phyloP scores from a whole-genome alignment of 768 basidiomycete genomes.

The Udeniomyces megalosporus region DNA sequence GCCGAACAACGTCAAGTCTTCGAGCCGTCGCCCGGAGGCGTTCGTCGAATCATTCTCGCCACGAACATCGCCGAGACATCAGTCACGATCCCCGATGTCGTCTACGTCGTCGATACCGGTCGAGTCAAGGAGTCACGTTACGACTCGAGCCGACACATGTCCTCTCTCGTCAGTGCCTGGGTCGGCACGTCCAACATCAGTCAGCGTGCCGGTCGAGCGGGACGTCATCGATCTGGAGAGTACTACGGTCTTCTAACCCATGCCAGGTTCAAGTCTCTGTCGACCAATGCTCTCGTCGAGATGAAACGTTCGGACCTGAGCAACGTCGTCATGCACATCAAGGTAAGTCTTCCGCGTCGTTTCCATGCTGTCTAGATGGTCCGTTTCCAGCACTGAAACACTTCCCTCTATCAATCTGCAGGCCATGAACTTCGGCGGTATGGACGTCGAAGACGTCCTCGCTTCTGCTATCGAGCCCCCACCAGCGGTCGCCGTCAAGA shows the following conservation, averaged over 20 bases:
- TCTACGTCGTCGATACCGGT: conserved; percentile 80
- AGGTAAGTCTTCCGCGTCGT: conserved; percentile 27
- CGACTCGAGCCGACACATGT: conserved; percentile 75
- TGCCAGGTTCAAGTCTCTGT: conserved; percentile 43
- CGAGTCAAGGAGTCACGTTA: conserved; percentile 78
- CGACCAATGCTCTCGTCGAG: conserved; percentile 76
- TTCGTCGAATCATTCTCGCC: conserved; percentile 74
- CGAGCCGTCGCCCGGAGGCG: conserved; percentile 55
- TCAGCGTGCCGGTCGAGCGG: conserved; percentile 82
- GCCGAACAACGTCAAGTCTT: conserved; percentile 81
- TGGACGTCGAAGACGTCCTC: conserved; percentile 74
- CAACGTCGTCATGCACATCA: conserved; percentile 92
- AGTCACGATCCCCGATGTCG: conserved; percentile 85
- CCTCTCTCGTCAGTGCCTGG: conserved; percentile 77
- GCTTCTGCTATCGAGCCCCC: conserved; percentile 77
- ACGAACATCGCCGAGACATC: conserved; percentile 95
- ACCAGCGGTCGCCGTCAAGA: conserved; percentile 50
- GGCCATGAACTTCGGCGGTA: conserved; percentile 69
- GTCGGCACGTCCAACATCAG: conserved; percentile 78
- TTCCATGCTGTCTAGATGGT: too few species aligned
- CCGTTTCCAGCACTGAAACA: conserved; percentile 3
- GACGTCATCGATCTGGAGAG: conserved; percentile 74
- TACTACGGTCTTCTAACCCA: conserved; percentile 72
- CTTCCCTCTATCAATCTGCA: neutral
- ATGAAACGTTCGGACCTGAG: conserved; percentile 83